Evolutionary conservation across 371 early-diverging fungal genomes (phyloP).

Genomic region (Rhizopus stolonifer): DNA sequence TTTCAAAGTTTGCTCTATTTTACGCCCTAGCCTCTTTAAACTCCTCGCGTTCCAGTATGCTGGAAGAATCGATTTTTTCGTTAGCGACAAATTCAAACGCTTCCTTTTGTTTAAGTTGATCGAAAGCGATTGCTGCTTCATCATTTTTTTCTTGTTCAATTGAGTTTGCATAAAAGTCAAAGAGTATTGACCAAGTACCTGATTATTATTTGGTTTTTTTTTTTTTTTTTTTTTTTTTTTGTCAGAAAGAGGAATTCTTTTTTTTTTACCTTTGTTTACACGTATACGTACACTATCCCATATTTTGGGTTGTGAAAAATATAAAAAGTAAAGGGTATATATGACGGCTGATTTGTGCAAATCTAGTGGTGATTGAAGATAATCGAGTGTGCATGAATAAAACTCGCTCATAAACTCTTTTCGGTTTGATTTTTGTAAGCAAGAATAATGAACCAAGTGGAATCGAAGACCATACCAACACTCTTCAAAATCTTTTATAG

Average conservation of each 20-base stretch:
- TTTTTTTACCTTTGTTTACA: constrained; percentile 17
- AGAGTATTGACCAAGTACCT: constrained; percentile 10
- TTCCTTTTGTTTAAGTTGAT: constrained; percentile 9
- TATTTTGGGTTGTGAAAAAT: constrained; percentile 19
- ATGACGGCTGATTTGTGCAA: constrained; percentile 6
- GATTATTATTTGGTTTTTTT: background rate
- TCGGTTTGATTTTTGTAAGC: constrained; percentile 12
- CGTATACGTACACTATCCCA: constrained; percentile 25
- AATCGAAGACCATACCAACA: constrained; percentile 25
- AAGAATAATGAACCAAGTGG: constrained; percentile 23
- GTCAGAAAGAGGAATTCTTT: background rate
- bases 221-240: no score
- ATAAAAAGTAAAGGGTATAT: constrained; percentile 22
- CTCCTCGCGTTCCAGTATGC: constrained; percentile 10
- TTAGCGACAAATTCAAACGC: constrained; percentile 20
- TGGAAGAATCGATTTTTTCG: background rate
- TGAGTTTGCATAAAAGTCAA: constrained; percentile 20
- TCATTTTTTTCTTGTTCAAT: constrained; percentile 6
- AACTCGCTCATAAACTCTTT: constrained; percentile 15
- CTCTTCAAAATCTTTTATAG: constrained; percentile 15
- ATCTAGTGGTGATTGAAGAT: constrained; percentile 3
- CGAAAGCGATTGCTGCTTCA: constrained; percentile 22
- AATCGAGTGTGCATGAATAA: constrained; percentile 7
- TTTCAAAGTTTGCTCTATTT: no score
- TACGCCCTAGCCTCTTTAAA: background rate